Conservation (phyloP, 1,284 basidiomycete genomes). For the Ceraceosorus guamensis region DNA sequence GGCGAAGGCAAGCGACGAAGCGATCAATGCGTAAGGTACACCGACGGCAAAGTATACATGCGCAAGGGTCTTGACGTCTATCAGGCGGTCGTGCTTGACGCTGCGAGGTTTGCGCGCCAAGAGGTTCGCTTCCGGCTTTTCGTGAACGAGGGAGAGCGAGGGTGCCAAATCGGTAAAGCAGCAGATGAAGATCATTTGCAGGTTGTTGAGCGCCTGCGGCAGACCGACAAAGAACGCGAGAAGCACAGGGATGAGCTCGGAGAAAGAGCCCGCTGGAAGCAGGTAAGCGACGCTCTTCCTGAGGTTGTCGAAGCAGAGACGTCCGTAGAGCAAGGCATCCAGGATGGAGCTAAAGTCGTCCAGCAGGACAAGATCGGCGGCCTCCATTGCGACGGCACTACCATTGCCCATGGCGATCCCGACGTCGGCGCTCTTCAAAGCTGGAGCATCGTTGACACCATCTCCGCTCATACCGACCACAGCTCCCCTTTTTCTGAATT, state of each 20-base stretch:
- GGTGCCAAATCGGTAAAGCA: constrained; percentile 54
- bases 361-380: constrained; percentile 39
- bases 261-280: constrained; percentile 54
- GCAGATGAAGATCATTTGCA: constrained; percentile 56
- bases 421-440: constrained; percentile 51
- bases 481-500: constrained; percentile 56
- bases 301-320: constrained; percentile 64
- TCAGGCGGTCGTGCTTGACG: constrained; percentile 54
- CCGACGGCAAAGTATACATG: constrained; percentile 65
- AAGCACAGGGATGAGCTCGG: constrained; percentile 65
- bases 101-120: constrained; percentile 62
- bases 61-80: constrained; percentile 55
- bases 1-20: constrained; percentile 53
- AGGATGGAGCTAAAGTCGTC: constrained; percentile 35
- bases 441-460: constrained; percentile 64
- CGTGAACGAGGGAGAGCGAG: constrained; percentile 57
- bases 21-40: constrained; percentile 56
- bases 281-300: constrained; percentile 52
- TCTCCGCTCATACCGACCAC: constrained; percentile 61
- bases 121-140: constrained; percentile 57
- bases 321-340: constrained; percentile 49
- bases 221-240: constrained; percentile 54
- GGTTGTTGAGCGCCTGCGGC: constrained; percentile 55
- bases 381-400: constrained; percentile 48
- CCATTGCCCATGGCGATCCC: constrained; percentile 54